Base-by-base conservation (phyloP, 805 yeast species). In the Zygoascus ofunaensis region DNA sequence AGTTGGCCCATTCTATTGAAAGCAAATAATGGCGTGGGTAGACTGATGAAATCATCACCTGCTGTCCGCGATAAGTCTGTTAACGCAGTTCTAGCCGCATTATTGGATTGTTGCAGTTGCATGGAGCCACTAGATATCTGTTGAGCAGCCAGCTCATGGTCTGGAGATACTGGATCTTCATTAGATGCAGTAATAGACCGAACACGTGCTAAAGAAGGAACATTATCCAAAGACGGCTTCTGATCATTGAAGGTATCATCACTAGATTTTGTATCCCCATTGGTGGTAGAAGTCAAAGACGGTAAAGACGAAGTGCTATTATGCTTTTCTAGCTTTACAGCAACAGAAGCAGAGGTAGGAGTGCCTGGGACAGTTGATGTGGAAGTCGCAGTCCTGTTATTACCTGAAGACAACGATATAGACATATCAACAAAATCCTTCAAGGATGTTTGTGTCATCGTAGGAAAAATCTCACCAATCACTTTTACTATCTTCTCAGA, bases 1-100 rank as follows among this genome's bases (percentile, higher is more conserved):
- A 34, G 41, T 20, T 57, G 55, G 14, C 56, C 55, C 28, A 45
- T 34, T 35, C 55, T 19, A 22, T 40, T 34, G 24, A 50, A 41
- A 2, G 49, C 32, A 35, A 37, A 50, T 5, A 49, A 37, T 4
- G 54, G 54, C 17, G 51, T 40, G 5, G 49, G 43, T 3, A 53
- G 43, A 1, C 40, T 50, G 40, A 54, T 50, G 1, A 49, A 21
- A 4, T 37, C 41, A 3, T 37, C 41, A 12, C 19, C 33, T n/a
- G 15, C 21, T 3, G 21, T 3, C n/a, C 20, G 22, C 14, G 18
- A n/a, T 23, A 15, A 20, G 4, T 24, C 41, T 3, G 18, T 24
- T 7, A 15, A 17, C 10, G 14, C 19, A 17, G n/a, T 15, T 12
- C 23, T 8, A 28, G 32, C 24, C 8, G 4, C 21, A 5, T 37